These are phyloP conservation scores for Phytophthora capsici DNA, from an alignment of 352 stramenopile genomes.

Conservation along the genomic window DNA sequence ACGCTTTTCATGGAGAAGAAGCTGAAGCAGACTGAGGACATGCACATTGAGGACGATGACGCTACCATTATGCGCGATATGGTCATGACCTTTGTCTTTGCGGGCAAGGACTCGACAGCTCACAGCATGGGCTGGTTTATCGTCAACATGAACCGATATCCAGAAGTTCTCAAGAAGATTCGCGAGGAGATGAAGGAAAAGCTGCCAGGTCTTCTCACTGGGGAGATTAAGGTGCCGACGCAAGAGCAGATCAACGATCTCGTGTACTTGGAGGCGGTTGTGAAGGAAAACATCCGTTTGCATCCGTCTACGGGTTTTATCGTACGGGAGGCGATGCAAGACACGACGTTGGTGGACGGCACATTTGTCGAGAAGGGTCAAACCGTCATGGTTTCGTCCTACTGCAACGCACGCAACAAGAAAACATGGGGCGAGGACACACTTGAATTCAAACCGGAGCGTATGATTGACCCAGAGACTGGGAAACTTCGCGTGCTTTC, in stretches of 20 bases:
- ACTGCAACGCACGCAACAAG: constrained; percentile 40
- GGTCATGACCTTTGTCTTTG: constrained; percentile 78
- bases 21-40: constrained; percentile 31
- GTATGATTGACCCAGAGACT: constrained; percentile 55
- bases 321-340: constrained; percentile 48
- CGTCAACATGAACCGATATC: constrained; percentile 68
- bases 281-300: constrained; percentile 73
- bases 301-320: constrained; percentile 65
- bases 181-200: constrained; percentile 59
- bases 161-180: constrained; percentile 57
- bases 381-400: constrained; percentile 38
- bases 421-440: constrained; percentile 58
- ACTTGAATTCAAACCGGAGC: constrained; percentile 63
- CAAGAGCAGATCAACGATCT: constrained; percentile 55
- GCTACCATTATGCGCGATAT: constrained; percentile 70
- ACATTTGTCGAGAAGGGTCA: constrained; percentile 37
- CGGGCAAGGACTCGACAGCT: constrained; percentile 77
- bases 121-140: constrained; percentile 74
- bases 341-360: constrained; percentile 40
- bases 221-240: constrained; percentile 35
- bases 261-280: constrained; percentile 64
- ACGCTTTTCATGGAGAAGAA: constrained; percentile 53
- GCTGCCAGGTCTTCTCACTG: constrained; percentile 35
- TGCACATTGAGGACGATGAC: constrained; percentile 36
- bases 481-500: constrained; percentile 40